These are phyloP conservation scores for Trametes polyzona DNA, from an alignment of 1,284 basidiomycete species.

Conservation along the genomic window DNA sequence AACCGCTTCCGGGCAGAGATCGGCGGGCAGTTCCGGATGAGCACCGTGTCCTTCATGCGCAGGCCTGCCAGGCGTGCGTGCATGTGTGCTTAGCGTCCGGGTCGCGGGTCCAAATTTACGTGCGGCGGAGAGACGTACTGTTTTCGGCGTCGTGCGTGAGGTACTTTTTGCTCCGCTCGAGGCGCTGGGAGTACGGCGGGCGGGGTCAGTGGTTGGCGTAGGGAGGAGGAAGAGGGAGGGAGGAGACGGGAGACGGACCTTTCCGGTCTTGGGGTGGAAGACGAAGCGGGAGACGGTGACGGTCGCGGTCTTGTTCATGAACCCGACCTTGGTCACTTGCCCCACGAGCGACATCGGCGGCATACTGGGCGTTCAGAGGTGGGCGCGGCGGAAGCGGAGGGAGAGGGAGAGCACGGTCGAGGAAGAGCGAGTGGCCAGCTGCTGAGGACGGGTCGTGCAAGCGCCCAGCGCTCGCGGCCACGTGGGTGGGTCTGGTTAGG, in stretches of 20 bases:
- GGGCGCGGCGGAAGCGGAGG: no score
- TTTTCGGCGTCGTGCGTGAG: conserved; percentile 75
- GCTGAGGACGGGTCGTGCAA: no score
- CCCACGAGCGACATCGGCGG: conserved; percentile 76
- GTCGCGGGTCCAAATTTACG: no score
- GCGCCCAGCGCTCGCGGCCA: no score
- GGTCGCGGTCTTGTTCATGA: conserved; percentile 82
- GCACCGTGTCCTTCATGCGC: conserved; percentile 66
- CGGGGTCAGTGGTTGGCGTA: not conserved
- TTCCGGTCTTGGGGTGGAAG: conserved; percentile 70
- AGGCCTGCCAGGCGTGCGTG: conserved; percentile 50
- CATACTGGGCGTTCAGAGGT: conserved; percentile 61
- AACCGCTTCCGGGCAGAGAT: conserved; percentile 78
- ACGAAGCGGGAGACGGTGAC: conserved; percentile 76
- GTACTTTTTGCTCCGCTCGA: conserved; percentile 75
- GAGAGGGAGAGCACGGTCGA: no score
- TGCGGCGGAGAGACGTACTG: conserved; percentile 47
- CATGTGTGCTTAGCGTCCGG: not conserved
- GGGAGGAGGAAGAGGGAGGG: not conserved
- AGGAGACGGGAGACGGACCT: conserved; percentile 48
- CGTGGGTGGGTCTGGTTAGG: no score
- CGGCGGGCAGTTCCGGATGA: conserved; percentile 79
- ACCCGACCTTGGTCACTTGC: conserved; percentile 75
- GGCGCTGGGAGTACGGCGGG: conserved; percentile 61
- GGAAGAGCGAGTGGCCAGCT: no score